Evolutionary conservation across 2,329 filamentous ascomycete genomes (phyloP).

Genomic region (Aspergillus costaricaensis): DNA sequence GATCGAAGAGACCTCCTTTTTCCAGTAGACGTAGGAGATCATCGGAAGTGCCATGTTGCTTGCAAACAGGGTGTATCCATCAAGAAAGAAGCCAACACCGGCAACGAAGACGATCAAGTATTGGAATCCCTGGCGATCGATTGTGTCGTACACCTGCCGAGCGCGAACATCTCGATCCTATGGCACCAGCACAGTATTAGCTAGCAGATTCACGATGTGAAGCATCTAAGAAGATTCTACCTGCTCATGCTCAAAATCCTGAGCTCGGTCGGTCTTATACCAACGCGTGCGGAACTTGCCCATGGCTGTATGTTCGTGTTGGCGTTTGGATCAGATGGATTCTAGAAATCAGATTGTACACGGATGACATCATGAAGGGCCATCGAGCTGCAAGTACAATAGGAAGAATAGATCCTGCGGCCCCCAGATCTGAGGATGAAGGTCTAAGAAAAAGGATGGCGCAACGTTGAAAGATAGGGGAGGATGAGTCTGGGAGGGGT

Average conservation of each 20-base stretch:
- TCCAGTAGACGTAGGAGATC: conserved; percentile 52
- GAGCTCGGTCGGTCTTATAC: conserved; percentile 47
- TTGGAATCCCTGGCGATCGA: conserved; percentile 46
- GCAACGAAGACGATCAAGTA: conserved; percentile 50
- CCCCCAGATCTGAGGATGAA: neutral
- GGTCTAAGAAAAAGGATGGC: neutral
- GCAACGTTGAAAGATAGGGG: neutral
- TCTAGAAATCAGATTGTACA: neutral
- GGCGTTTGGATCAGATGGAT: neutral
- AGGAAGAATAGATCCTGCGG: conserved; percentile 1
- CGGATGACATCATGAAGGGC: conserved; percentile 9
- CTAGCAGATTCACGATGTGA: neutral
- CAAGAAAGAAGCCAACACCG: conserved; percentile 53
- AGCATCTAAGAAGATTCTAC: conserved; percentile 17
- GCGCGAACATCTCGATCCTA: conserved; percentile 47
- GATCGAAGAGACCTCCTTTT: conserved; percentile 36
- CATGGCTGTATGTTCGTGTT: conserved; percentile 23
- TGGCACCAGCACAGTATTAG: neutral
- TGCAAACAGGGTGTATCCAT: conserved; percentile 53
- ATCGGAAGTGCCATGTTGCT: conserved; percentile 55
- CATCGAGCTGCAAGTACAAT: neutral
- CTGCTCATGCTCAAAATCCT: conserved; percentile 49
- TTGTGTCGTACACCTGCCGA: conserved; percentile 48
- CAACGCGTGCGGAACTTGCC: conserved; percentile 38
- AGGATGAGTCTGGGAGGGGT: neutral